Percentiles rank a stretch among this genome's conserved stretches.
These are phyloP conservation scores for Thelephora ganbajun DNA, from an alignment of 768 basidiomycete species.

Conservation along the genomic window DNA sequence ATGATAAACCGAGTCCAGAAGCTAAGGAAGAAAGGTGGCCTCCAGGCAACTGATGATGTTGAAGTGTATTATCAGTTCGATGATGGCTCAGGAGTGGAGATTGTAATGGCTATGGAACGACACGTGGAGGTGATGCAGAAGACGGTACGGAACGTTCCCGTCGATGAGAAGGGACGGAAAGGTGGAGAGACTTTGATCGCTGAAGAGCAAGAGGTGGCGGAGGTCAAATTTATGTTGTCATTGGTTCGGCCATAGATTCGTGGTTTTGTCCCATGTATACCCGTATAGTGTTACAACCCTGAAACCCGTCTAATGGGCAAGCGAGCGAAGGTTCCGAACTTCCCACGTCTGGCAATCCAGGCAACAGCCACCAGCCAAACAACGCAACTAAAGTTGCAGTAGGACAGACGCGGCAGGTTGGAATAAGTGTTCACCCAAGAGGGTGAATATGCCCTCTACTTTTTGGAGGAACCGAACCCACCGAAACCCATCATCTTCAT, in stretches of 20 bases:
- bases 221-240: slow-evolving; percentile 61
- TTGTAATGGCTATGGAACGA: slow-evolving; percentile 48
- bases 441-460: slow-evolving; percentile 25
- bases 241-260: slow-evolving; percentile 37
- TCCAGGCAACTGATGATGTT: slow-evolving; percentile 91
- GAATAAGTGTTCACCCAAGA: too few relatives aligned
- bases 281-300: not conserved
- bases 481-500: slow-evolving; percentile 82
- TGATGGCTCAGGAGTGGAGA: slow-evolving; percentile 46
- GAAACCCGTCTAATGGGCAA: too few relatives aligned
- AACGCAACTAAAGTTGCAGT: slow-evolving; percentile 1
- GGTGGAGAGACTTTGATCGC: slow-evolving; percentile 40
- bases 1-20: slow-evolving; percentile 90
- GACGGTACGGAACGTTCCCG: slow-evolving; percentile 62
- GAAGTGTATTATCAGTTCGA: slow-evolving; percentile 77
- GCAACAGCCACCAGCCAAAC: slow-evolving; percentile 8
- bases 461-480: slow-evolving; percentile 81
- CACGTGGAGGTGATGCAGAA: slow-evolving; percentile 58
- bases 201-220: slow-evolving; percentile 78
- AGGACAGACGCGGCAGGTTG: not conserved
- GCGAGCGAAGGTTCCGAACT: too few relatives aligned
- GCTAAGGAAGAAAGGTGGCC: slow-evolving; percentile 86
- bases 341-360: too few relatives aligned
- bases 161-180: slow-evolving; percentile 38
- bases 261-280: slow-evolving; percentile 15